phyloP scores from a whole-genome alignment of 129 eudicot genomes.

The Deinandra increscens region DNA sequence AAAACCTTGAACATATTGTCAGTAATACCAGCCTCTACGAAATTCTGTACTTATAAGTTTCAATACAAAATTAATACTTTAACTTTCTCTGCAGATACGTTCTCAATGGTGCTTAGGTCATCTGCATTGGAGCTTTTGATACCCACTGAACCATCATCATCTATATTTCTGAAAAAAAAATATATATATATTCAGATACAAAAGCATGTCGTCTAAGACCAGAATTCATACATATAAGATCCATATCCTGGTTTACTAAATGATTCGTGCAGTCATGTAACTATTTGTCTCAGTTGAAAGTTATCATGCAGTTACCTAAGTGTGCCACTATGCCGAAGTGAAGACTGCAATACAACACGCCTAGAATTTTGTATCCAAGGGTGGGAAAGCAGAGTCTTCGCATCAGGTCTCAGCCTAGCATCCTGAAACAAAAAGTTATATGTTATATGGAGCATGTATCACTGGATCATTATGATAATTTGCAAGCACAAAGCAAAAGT shows the following conservation, averaged over 20 bases:
- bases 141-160: slow-evolving; percentile 57
- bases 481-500: slow-evolving; percentile 13
- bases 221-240: background rate
- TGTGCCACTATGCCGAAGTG: slow-evolving; percentile 81
- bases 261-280: background rate
- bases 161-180: slow-evolving; percentile 57
- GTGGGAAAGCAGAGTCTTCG: slow-evolving; percentile 88
- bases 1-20: slow-evolving; percentile 3
- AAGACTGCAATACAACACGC: slow-evolving; percentile 75
- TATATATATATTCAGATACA: slow-evolving; percentile 19
- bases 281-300: background rate
- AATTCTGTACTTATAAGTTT: slow-evolving; percentile 20
- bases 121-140: slow-evolving; percentile 47
- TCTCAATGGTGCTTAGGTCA: slow-evolving; percentile 43
- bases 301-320: slow-evolving; percentile 46
- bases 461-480: background rate
- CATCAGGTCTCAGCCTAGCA: slow-evolving; percentile 97
- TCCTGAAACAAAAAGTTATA: slow-evolving; percentile 53
- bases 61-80: slow-evolving; percentile 32
- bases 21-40: slow-evolving; percentile 15
- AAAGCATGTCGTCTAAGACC: slow-evolving; percentile 1
- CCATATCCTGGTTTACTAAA: background rate
- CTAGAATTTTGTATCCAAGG: slow-evolving; percentile 98
- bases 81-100: slow-evolving; percentile 47
- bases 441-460: slow-evolving; percentile 27